A percentile compares a stretch with the other conserved stretches of the same genome.
Conservation (phyloP, 768 basidiomycete genomes). For the Leccinum incarnatum region DNA sequence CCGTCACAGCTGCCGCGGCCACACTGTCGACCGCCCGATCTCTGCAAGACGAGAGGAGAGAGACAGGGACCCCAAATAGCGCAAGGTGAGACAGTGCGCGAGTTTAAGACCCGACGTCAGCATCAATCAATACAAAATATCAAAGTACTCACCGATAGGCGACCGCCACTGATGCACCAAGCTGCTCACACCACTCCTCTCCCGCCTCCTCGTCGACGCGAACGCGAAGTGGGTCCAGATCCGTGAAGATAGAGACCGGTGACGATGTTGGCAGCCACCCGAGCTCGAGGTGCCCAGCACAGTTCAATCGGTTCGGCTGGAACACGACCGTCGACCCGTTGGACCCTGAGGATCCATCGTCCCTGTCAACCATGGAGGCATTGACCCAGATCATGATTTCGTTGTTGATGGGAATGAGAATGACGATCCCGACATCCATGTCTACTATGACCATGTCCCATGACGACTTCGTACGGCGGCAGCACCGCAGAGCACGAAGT, state of each 20-base stretch:
- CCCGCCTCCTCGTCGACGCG: constrained; percentile 5
- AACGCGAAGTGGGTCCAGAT: background rate
- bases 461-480: background rate
- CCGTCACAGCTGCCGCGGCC: no score
- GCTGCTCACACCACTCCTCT: constrained; percentile 37
- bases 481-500: background rate
- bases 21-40: constrained; percentile 5
- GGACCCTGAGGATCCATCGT: background rate
- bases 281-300: constrained; percentile 21
- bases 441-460: background rate
- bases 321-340: constrained; percentile 7
- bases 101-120: background rate
- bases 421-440: background rate
- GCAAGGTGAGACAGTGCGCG: background rate
- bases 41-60: constrained; percentile 3
- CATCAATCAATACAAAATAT: background rate
- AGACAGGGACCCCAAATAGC: background rate
- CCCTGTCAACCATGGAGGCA: background rate
- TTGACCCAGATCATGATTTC: background rate
- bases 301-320: constrained; percentile 27
- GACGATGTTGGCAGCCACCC: constrained; percentile 26
- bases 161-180: constrained; percentile 66
- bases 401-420: background rate
- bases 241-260: background rate
- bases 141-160: constrained; percentile 53